Percentiles rank a stretch among this genome's conserved stretches.
phyloP scores from a whole-genome alignment of 768 basidiomycete species.

The Boletus subparvulus region DNA sequence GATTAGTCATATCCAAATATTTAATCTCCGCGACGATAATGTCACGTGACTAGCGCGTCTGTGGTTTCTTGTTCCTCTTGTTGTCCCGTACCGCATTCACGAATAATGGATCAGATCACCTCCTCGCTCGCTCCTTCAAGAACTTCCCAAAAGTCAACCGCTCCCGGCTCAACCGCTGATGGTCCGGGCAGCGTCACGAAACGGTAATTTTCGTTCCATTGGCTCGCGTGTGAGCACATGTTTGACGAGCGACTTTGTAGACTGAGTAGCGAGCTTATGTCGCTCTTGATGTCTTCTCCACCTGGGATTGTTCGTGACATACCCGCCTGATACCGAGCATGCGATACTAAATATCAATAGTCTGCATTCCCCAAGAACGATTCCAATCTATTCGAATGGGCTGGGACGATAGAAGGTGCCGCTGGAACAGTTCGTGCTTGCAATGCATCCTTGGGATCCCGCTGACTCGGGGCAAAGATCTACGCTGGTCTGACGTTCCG shows the following conservation, averaged over 20 bases:
- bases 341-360: conserved; percentile 37
- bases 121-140: conserved; percentile 62
- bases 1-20: background rate
- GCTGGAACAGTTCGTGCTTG: conserved; percentile 51
- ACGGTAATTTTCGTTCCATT: conserved; percentile 47
- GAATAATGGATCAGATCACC: conserved; percentile 68
- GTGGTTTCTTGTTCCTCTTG: conserved; percentile 9
- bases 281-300: conserved; percentile 89
- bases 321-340: background rate
- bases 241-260: conserved; percentile 36
- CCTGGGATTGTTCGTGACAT: conserved; percentile 70
- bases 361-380: conserved; percentile 90
- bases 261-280: conserved; percentile 83
- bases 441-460: background rate
- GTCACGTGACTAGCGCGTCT: conserved; percentile 36
- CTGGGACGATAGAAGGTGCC: conserved; percentile 83
- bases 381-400: conserved; percentile 86
- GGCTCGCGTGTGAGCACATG: background rate
- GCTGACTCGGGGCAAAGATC: conserved; percentile 44
- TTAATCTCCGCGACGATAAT: background rate
- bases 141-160: conserved; percentile 55
- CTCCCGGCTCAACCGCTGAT: conserved; percentile 52
- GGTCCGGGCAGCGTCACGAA: conserved; percentile 79
- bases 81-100: conserved; percentile 14
- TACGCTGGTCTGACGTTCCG: conserved; percentile 80